These are phyloP conservation scores for Morella rubra DNA, from an alignment of 306 rosid genomes.

Conservation along the genomic window DNA sequence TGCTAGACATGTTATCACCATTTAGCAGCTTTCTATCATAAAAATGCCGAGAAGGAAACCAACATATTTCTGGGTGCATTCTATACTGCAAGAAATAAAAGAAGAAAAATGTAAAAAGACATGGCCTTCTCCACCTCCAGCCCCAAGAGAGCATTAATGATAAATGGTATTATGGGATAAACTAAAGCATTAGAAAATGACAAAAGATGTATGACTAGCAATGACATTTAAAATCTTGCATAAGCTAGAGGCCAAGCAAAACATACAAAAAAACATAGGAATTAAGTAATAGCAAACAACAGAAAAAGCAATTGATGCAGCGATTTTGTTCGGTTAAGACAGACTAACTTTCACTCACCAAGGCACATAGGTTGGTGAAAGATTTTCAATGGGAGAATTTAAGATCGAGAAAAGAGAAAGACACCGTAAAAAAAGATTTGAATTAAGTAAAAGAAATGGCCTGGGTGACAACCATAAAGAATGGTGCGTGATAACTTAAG, in stretches of 20 bases:
- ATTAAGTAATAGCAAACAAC: background rate
- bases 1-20: slow-evolving; percentile 67
- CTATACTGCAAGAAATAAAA: slow-evolving; percentile 71
- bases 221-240: background rate
- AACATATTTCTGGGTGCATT: slow-evolving; percentile 96
- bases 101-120: slow-evolving; percentile 17
- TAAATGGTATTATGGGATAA: background rate
- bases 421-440: background rate
- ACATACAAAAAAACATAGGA: background rate
- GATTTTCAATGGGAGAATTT: background rate
- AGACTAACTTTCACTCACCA: background rate
- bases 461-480: too few species aligned
- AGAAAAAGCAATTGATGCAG: background rate
- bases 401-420: background rate
- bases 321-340: background rate
- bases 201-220: slow-evolving; percentile 7
- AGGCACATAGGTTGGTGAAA: background rate
- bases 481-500: too few species aligned
- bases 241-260: background rate
- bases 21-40: slow-evolving; percentile 81
- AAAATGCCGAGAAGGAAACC: slow-evolving; percentile 87
- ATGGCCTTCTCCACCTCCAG: slow-evolving; percentile 14
- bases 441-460: background rate
- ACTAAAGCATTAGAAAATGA: background rate
- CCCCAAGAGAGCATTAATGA: slow-evolving; percentile 2